Evolutionary conservation across 2,329 filamentous ascomycete genomes (phyloP), one percentile per base, ranked within the genome.

Genomic region (Emergomyces orientalis): DNA sequence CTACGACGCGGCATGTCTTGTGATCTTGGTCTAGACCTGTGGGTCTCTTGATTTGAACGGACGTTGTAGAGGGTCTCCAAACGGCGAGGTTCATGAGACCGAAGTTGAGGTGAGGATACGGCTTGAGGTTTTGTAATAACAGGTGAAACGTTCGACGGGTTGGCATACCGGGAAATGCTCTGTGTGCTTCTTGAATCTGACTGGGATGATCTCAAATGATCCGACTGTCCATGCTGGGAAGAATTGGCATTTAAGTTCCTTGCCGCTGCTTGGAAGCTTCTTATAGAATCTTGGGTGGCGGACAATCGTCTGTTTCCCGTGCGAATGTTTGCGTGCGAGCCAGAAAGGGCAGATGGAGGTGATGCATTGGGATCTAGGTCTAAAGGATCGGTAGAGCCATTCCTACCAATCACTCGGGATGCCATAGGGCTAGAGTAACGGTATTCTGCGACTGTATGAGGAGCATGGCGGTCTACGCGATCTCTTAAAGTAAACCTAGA

Each of bases 11-110:
- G 67, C 2, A 65, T 54, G 37, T 65, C 68, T 47, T 69, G 65
- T 14, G 69, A 70, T 39, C 67, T 65, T 11, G 67, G 66, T 0
- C 68, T 65, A 45, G 65, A 66, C 9, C 65, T 59, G 6, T 59
- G 61, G 45, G 65, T 49, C 22, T 57, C 60, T 25, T 49, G 62
- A 58, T 41, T 61, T 34, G 52, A 56, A 47, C 55, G 43, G 45
- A 34, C 27, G 37, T 27, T 45, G 32, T 58, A 51, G n/a, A 56
- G 32, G n/a, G 64, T 52, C 59, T 64, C 59, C 51, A 63, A 32
- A 62, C 61, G 37, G 55, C 52, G 54, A 58, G 52, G 25, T 30
- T 52, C 39, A 57, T 39, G 52, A 57, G 56, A 19, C 37, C 54
- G 55, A 58, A 52, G n/a, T 55, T 59, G 37, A 13, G 56, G 56